Evolutionary conservation across 768 basidiomycete genomes (phyloP), one percentile per base, ranked within the genome.

Genomic region (Fomitopsis pulvina): DNA sequence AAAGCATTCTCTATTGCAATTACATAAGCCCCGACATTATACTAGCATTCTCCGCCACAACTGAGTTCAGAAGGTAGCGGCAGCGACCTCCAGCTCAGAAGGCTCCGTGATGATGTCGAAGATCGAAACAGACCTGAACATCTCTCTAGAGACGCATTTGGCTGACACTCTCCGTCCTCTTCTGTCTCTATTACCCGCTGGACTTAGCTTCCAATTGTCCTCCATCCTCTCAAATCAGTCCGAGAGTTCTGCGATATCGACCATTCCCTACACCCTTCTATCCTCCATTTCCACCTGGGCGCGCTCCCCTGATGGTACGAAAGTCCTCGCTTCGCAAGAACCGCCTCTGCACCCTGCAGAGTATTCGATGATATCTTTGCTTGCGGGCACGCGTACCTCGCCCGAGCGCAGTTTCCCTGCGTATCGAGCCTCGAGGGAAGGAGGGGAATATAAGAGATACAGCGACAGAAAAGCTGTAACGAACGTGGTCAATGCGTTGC

Each of bases 371-470:
- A 68, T 89, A 32, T 69, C 87, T 18, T 70, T 92, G 29, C 78
- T 92, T 4, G 87, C 90, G 14, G 89, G 89, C 30, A 75, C 83
- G 5, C 78, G 74, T 39, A 83, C 88, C n/a, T 87, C 87, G 5
- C 89, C 89, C 20, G 80, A 86, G 51, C 78, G 84, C 47, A 80
- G 73, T 29, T 86, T 88, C 52, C 81, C 81, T 67, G 64, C 50
- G 73, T 73, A 50, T 75, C 74, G 26, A 74, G 1, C 34, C 18
- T 16, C 7, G 43, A 20, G 50, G 78, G 53, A 69, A 76, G 49
- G 60, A 46, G 73, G 70, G 40, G 51, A 42, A 10, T 71, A 68
- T 38, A 66, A 72, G 29, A 75, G 66, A 46, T 64, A 67, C 22
- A 72, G 72, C 38, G 87, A 91, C 51, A 69, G 76, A 48, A 81